phyloP scores from a whole-genome alignment of 2,329 filamentous ascomycete genomes.

The Venturia nashicola region DNA sequence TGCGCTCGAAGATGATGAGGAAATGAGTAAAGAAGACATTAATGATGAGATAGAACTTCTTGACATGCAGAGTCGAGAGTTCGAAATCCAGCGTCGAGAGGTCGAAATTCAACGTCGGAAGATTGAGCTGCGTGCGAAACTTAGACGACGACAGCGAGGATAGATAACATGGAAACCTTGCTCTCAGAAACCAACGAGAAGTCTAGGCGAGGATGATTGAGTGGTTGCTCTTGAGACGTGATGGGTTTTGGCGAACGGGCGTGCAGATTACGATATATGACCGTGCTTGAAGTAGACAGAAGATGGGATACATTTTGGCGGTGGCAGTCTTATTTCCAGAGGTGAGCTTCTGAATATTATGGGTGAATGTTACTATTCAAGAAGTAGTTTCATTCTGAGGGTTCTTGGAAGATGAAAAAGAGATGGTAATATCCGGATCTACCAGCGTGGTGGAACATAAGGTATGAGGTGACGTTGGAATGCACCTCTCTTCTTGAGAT shows the following conservation, averaged over 20 bases:
- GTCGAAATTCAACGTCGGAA: neutral
- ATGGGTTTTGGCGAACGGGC: neutral
- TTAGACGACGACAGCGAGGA: neutral
- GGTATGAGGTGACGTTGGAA: neutral
- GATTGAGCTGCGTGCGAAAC: neutral
- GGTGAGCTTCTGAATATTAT: neutral
- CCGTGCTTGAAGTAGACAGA: neutral
- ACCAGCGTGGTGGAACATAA: neutral
- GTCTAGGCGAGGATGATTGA: too few species aligned
- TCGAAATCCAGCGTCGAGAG: too few species aligned
- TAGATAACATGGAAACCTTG: neutral
- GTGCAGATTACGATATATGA: too few species aligned
- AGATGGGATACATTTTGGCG: neutral
- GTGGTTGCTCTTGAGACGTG: too few species aligned
- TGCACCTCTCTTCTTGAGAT: neutral
- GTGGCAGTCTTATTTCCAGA: neutral
- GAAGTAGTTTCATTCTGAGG: neutral
- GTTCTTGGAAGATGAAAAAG: neutral
- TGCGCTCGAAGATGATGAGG: neutral
- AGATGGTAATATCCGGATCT: neutral
- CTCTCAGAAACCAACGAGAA: too few species aligned
- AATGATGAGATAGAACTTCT: neutral
- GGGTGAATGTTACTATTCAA: neutral
- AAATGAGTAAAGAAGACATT: neutral
- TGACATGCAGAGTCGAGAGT: too few species aligned